A percentile compares a stretch with the other conserved stretches of the same genome.
Conservation (phyloP, 345 rosid species). For the Acer yangbiense region DNA sequence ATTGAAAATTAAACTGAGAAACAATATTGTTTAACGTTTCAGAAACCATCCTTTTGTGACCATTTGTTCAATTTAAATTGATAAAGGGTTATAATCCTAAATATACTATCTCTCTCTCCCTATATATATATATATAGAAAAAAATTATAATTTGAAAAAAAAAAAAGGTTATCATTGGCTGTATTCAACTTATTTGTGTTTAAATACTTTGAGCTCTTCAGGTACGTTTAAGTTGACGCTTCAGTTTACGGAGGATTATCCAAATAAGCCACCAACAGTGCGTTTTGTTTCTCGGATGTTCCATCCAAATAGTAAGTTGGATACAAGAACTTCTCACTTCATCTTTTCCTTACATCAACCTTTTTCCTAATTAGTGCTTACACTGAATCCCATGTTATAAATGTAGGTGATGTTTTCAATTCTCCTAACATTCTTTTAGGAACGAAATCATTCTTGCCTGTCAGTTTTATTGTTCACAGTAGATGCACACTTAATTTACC, state of each 20-base stretch:
- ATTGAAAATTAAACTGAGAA: background rate
- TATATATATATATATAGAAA: no score
- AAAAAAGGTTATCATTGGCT: background rate
- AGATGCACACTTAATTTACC: background rate
- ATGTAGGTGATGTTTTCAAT: background rate
- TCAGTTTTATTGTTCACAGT: background rate
- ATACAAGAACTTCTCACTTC: background rate
- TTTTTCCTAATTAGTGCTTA: background rate
- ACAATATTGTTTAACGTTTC: no score
- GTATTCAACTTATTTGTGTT: background rate
- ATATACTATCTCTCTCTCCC: no score
- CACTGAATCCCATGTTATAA: background rate
- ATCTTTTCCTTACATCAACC: background rate
- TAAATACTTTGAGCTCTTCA: constrained; percentile 26
- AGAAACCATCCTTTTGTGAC: background rate
- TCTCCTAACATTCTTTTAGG: no score
- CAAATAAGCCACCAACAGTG: constrained; percentile 79
- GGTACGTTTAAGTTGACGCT: constrained; percentile 79
- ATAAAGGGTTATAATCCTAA: background rate
- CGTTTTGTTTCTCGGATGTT: constrained; percentile 87
- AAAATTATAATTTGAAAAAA: no score
- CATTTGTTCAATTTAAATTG: background rate
- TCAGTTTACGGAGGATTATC: constrained; percentile 80
- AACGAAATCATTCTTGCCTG: background rate
- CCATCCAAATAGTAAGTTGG: constrained; percentile 77